Base-by-base conservation (phyloP, 116 monocot species). In the Posidonia oceanica region DNA sequence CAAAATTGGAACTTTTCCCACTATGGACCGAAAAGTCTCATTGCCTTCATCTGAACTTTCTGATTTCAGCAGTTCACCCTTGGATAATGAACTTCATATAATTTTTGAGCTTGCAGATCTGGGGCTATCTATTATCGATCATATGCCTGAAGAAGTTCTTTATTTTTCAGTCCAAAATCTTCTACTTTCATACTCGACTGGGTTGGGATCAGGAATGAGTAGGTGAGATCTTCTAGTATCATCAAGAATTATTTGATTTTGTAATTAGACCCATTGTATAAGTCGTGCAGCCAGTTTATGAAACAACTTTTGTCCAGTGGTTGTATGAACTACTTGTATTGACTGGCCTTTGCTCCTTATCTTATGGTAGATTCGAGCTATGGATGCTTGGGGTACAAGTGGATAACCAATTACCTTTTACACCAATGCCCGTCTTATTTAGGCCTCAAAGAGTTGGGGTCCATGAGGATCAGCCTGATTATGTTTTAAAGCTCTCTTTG, bases 361-460 rank as follows among this genome's bases (percentile, higher is more conserved):
- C 72, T 59, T 11, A 65, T 74, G 63, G 17, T 80, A 98, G 97
- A 75, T 85, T 97, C 69, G 92, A 98, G 70, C 60, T 89, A 70
- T 78, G 87, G 39, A 80, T 98, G 85, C 72, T 75, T 65, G 80
- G 83, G 51, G 75, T 98, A 22, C 93, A 98, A 83, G 74, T 93
- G 8, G 93, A 98, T 71, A 98, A 98, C 53, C 97, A 98, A 61
- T 78, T 98, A 51, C 90, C 97, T 56, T 98, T 92, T 71, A 87
- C 80, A 74, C 89, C 89, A 64, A 89, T 92, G 97, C 97, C 97
- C 56, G 97, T 98, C 74, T 66, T 98, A 0, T 86, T 98, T 77
- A 82, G 83, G 51, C 83, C 83, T 48, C 93, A 85, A 36, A 82
- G 64, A 59, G 39, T 74, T 64, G 83, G 76, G 66, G 79, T 84